A percentile compares a stretch with the other conserved stretches of the same genome.
Evolutionary conservation across 2,329 filamentous ascomycete species (phyloP).

Genomic region (Beauveria brongniartii): DNA sequence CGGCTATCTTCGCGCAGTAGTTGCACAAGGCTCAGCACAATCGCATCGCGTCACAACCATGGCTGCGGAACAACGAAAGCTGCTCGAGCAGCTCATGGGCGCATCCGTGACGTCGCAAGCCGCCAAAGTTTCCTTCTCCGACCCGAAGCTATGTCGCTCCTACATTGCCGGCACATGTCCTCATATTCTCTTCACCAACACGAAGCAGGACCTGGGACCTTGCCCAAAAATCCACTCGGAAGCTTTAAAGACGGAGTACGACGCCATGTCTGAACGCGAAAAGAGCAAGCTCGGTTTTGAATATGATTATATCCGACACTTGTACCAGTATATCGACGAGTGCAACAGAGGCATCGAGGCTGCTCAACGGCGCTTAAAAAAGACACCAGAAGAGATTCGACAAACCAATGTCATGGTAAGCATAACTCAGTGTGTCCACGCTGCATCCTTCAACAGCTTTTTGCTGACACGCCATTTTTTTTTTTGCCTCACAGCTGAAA

Average conservation of each 20-base stretch:
- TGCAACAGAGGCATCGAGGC: constrained; percentile 91
- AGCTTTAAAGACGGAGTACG: constrained; percentile 81
- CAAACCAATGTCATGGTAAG: constrained; percentile 78
- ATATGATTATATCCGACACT: constrained; percentile 91
- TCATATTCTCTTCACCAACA: constrained; percentile 99
- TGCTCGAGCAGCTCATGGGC: constrained; percentile 95
- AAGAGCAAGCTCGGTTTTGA: constrained; percentile 81
- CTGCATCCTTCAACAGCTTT: too few species aligned
- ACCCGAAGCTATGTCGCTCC: constrained; percentile 89
- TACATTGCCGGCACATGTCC: constrained; percentile 92
- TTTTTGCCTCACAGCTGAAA: constrained; percentile 49
- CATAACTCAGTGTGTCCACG: background rate
- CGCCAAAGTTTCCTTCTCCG: constrained; percentile 77
- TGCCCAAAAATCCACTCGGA: constrained; percentile 87
- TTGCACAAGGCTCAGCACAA: background rate
- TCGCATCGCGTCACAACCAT: constrained; percentile 38
- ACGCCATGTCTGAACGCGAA: constrained; percentile 60
- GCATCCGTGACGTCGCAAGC: constrained; percentile 64
- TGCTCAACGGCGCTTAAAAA: constrained; percentile 84
- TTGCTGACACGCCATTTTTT: background rate
- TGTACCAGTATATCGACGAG: constrained; percentile 94
- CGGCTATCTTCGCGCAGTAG: too few species aligned
- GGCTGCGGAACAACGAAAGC: constrained; percentile 96
- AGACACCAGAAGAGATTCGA: constrained; percentile 93
- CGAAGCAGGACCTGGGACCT: constrained; percentile 87